Conservation (phyloP, 2,329 filamentous ascomycete genomes). For the Trichoderma endophyticum region DNA sequence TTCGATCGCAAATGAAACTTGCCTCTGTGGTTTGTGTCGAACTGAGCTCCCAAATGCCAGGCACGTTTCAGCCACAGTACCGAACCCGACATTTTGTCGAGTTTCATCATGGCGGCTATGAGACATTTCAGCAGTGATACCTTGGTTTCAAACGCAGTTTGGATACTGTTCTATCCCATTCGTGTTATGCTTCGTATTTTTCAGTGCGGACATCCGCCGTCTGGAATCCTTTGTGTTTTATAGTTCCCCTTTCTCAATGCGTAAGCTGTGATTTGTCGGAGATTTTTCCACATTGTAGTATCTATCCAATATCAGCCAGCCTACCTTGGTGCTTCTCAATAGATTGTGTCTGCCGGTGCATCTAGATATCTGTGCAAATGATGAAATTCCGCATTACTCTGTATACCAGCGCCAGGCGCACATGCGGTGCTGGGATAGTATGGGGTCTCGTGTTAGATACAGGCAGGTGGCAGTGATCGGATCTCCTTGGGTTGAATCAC, state of each 20-base stretch:
- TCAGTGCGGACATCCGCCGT: not conserved
- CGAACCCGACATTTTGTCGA: not conserved
- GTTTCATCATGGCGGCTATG: not conserved
- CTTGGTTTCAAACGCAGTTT: not conserved
- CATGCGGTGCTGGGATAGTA: not conserved
- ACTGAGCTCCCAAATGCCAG: not conserved
- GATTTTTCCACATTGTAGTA: not conserved
- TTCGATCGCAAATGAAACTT: not conserved
- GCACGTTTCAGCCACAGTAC: not conserved
- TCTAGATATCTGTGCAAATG: too few species aligned
- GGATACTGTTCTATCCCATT: not conserved
- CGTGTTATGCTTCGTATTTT: not conserved
- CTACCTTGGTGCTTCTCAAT: not conserved
- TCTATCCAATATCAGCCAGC: rapidly evolving
- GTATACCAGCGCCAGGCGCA: not conserved
- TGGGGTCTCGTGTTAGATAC: not conserved
- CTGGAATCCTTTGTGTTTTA: not conserved
- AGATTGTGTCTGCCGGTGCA: not conserved
- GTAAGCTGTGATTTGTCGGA: not conserved
- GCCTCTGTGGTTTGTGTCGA: not conserved
- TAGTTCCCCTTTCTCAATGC: not conserved
- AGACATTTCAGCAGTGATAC: not conserved
- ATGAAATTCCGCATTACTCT: not conserved
- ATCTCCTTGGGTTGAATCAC: not conserved
- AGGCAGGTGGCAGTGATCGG: not conserved